These are phyloP conservation scores for Anastatica hierochuntica DNA, from an alignment of 345 rosid genomes.

Conservation along the genomic window DNA sequence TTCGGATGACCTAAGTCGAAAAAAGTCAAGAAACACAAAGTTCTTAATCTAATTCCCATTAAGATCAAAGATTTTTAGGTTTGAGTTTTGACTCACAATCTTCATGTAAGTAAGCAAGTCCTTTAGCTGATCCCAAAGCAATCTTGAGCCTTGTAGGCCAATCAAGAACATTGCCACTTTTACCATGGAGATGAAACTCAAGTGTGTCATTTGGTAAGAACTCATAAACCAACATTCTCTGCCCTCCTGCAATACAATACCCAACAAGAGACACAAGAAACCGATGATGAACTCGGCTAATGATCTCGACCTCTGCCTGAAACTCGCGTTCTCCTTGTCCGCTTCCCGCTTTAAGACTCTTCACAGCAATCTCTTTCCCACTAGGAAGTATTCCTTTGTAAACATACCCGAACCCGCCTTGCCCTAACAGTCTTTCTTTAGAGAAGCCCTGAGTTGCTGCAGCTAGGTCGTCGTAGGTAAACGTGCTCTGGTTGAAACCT, in stretches of 20 bases:
- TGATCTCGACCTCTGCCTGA: no score
- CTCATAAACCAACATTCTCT: slow-evolving; percentile 64
- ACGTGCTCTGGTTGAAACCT: slow-evolving; percentile 52
- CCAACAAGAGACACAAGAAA: slow-evolving; percentile 89
- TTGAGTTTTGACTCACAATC: slow-evolving; percentile 49
- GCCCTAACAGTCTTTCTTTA: slow-evolving; percentile 48
- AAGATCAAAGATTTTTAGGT: no score
- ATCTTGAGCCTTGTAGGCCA: slow-evolving; percentile 72
- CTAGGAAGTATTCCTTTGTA: slow-evolving; percentile 63
- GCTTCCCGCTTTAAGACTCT: slow-evolving; percentile 66
- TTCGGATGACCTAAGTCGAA: slow-evolving; percentile 70
- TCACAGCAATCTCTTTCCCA: slow-evolving; percentile 82
- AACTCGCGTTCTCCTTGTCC: slow-evolving; percentile 89
- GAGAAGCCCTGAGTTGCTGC: slow-evolving; percentile 70
- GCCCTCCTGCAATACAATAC: slow-evolving; percentile 48
- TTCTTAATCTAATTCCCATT: no score
- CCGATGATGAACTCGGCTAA: slow-evolving; percentile 86
- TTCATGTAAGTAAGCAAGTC: slow-evolving; percentile 94
- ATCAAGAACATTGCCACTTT: slow-evolving; percentile 51
- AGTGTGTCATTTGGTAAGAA: slow-evolving; percentile 62
- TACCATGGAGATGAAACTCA: slow-evolving; percentile 65
- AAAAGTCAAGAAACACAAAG: neutral
- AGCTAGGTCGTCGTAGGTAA: slow-evolving; percentile 65
- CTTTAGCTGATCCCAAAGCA: slow-evolving; percentile 87
- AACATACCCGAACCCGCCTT: slow-evolving; percentile 85